Evolutionary conservation across 495 filamentous ascomycete species (phyloP).

Genomic region (Penicillium steckii): DNA sequence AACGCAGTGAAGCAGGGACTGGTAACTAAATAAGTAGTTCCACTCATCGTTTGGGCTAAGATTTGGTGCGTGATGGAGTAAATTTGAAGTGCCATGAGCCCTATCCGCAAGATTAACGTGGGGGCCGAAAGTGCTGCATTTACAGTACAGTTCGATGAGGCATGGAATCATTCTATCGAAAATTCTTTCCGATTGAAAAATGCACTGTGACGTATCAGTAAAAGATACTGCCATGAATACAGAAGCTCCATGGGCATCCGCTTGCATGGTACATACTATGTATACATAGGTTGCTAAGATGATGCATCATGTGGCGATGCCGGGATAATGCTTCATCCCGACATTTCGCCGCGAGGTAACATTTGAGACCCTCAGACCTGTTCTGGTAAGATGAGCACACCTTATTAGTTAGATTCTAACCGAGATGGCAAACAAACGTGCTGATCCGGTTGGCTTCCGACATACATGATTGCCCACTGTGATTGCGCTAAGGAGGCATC

Average conservation of each 20-base stretch:
- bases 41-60: too few relatives aligned
- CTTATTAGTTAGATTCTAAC: not conserved
- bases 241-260: too few relatives aligned
- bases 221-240: too few relatives aligned
- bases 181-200: too few relatives aligned
- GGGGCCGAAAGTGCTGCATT: not conserved
- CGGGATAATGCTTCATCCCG: not conserved
- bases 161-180: too few relatives aligned
- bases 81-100: too few relatives aligned
- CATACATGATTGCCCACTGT: not conserved
- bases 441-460: constrained; percentile 2
- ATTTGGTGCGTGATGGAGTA: too few relatives aligned
- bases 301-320: not conserved
- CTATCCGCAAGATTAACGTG: not conserved
- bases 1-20: not conserved
- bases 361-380: not conserved
- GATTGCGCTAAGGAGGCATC: not conserved
- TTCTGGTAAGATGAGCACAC: not conserved
- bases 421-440: constrained; percentile 1
- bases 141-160: too few relatives aligned
- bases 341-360: not conserved
- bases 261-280: too few relatives aligned
- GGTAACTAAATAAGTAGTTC: too few relatives aligned
- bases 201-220: too few relatives aligned
- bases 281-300: too few relatives aligned